These are phyloP conservation scores for Globisporangium alternatum DNA, from an alignment of 352 stramenopile species.

Conservation along the genomic window DNA sequence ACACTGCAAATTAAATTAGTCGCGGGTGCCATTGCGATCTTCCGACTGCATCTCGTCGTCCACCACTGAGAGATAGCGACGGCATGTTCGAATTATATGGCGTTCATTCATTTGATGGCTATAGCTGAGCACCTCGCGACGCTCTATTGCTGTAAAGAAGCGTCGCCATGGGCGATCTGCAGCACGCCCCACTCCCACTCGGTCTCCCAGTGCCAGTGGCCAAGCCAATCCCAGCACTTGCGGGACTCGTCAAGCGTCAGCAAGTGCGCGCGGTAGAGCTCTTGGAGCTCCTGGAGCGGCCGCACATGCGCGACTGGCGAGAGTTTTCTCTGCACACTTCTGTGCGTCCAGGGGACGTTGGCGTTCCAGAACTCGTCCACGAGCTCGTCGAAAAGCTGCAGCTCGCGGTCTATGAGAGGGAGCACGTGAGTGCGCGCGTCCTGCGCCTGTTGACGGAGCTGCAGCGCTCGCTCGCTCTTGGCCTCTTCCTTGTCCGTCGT, in stretches of 20 bases:
- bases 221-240: conserved; percentile 39
- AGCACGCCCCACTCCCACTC: conserved; percentile 50
- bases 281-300: conserved; percentile 35
- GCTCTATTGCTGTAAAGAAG: not conserved
- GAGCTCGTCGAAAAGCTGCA: conserved; percentile 46
- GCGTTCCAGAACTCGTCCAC: conserved; percentile 73
- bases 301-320: conserved; percentile 19
- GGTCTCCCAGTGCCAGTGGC: conserved; percentile 37
- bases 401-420: conserved; percentile 35
- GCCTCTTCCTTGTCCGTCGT: conserved; percentile 60
- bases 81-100: not conserved
- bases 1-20: not conserved
- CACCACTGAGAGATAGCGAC: not conserved
- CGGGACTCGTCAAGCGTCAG: conserved; percentile 21
- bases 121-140: not conserved
- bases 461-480: conserved; percentile 23
- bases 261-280: conserved; percentile 39
- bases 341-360: conserved; percentile 45
- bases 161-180: conserved; percentile 3
- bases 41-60: not conserved
- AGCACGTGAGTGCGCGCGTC: conserved; percentile 35
- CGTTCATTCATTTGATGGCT: not conserved
- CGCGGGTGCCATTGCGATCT: conserved; percentile 3
- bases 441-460: conserved; percentile 36
- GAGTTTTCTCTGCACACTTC: conserved; percentile 37